Evolutionary conservation across 2,329 filamentous ascomycete genomes (phyloP).

Genomic region (Pseudonectria foliicola): DNA sequence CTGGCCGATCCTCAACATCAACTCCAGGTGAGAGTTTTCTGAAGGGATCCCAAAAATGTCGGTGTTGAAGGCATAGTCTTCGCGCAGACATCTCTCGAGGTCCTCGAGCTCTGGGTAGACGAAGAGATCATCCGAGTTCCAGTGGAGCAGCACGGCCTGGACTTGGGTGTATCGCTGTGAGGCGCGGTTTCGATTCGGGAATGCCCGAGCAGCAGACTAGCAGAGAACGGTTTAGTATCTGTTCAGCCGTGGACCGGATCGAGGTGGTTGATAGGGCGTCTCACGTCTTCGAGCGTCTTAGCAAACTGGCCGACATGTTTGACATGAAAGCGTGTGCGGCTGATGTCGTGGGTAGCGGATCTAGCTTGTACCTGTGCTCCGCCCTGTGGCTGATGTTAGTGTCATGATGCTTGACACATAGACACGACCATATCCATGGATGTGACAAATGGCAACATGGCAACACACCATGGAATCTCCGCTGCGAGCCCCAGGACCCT

Average conservation of each 20-base stretch:
- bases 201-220: slow-evolving; percentile 47
- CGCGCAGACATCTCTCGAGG: slow-evolving; percentile 45
- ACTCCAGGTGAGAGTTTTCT: slow-evolving; percentile 50
- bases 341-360: slow-evolving; percentile 48
- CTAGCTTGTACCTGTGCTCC: slow-evolving; percentile 22
- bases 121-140: slow-evolving; percentile 52
- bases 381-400: slow-evolving; percentile 1
- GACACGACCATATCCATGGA: too few relatives aligned
- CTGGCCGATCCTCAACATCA: slow-evolving; percentile 50
- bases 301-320: slow-evolving; percentile 50
- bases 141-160: slow-evolving; percentile 47
- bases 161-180: slow-evolving; percentile 51
- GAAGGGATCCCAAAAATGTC: slow-evolving; percentile 53
- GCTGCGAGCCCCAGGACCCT: slow-evolving; percentile 39
- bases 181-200: slow-evolving; percentile 46
- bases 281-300: slow-evolving; percentile 46
- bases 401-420: background rate
- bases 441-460: slow-evolving; percentile 18
- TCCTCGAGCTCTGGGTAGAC: slow-evolving; percentile 52
- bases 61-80: slow-evolving; percentile 50
- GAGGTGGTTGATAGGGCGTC: slow-evolving; percentile 16
- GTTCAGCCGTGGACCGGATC: background rate
- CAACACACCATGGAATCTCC: slow-evolving; percentile 42
- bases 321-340: slow-evolving; percentile 51
- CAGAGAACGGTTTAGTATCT: background rate